Base-by-base conservation (phyloP, 1,284 basidiomycete species). In the Cutaneotrichosporon cyanovorans region DNA sequence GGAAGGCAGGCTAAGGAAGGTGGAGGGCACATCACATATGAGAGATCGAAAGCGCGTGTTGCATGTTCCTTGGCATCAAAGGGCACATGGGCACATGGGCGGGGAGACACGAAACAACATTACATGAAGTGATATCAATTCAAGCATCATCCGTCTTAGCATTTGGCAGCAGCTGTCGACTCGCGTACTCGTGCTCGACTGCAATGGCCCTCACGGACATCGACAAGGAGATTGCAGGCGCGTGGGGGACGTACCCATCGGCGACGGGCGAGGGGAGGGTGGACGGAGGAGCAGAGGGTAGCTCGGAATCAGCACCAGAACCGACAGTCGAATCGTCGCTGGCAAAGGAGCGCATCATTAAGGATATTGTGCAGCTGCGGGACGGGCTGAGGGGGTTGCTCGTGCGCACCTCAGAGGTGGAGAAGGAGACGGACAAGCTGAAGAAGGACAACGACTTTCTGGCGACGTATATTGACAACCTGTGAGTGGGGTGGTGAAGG, bases 391-490 rank as follows among this genome's bases (percentile, higher is more conserved):
- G 66, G 20, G 66, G 66, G 9, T 48, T 69, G 33, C 52, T 68
- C 38, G 60, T 67, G 14, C 50, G 66, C 28, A 43, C 65, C 22
- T 59, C 59, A 19, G 63, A 68, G 56, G 61, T 66, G 19, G 62
- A 68, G 42, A 49, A 38, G n/a, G 66, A 71, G 42, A 68, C 62
- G 30, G 67, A 69, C 39, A 67, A 63, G 55, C 48, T 69, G 16
- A 50, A 49, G 32, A 61, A 57, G 57, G 64, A 66, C 40, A 71
- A 71, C 49, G 65, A 69, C 54, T 66, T 68, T 52, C 50, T 71
- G 16, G 59, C 57, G 21, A 59, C 65, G 20, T 71, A 71, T 41
- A 67, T 71, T 40, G 69, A 71, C 45, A 71, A 71, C 44, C 52
- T 71, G 68, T 69, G 43, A 55, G 68, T 60, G 12, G 22, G 31